Base-by-base conservation (phyloP, 78 protist species). In the Dictyostelium intermedium region DNA sequence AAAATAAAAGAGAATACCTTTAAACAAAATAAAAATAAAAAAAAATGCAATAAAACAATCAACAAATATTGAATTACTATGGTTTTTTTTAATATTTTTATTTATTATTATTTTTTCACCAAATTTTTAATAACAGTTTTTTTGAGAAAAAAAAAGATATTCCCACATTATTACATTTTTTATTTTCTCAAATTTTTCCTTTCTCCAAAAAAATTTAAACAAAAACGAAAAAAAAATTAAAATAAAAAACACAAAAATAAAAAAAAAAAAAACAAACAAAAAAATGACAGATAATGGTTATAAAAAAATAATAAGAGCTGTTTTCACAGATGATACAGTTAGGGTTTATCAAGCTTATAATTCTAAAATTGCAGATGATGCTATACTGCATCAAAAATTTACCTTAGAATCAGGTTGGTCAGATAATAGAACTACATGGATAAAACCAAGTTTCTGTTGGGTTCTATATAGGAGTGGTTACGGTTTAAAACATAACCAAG, bases 401-500 rank as follows among this genome's bases (percentile, higher is more conserved):
- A 60, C 73, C 10, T 78, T 39, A 4, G 82, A 39, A 13, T 56
- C 83, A 1, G 74, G 74, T n/a, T 86, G 76, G 70, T 47, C 30
- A 2, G 13, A 35, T 9, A 35, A 50, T 5, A 14, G 92, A n/a
- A 86, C 61, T 0, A 86, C 92, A 3, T 86, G 92, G 92, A 76
- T 86, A 37, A 86, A 86, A 86, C 92, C 92, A 0, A 73, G 83
- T 41, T 86, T 86, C 5, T 60, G 82, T 43, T 86, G 92, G 92
- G 34, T 85, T 41, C 20, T 86, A 10, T 86, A 86, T 56, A 35
- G 84, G 27, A 61, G 78, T 86, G 92, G 92, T 1, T 85, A 78
- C 47, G 92, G 39, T 11, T 23, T 0, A 0, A 85, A 85, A 56
- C 35, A 20, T 27, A 72, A 85, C n/a, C 92, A 85, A 76, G 84